A percentile compares a stretch with the other conserved stretches of the same genome.
Evolutionary conservation across 2,329 filamentous ascomycete species (phyloP).

Genomic region (Tolypocladium tundrense): DNA sequence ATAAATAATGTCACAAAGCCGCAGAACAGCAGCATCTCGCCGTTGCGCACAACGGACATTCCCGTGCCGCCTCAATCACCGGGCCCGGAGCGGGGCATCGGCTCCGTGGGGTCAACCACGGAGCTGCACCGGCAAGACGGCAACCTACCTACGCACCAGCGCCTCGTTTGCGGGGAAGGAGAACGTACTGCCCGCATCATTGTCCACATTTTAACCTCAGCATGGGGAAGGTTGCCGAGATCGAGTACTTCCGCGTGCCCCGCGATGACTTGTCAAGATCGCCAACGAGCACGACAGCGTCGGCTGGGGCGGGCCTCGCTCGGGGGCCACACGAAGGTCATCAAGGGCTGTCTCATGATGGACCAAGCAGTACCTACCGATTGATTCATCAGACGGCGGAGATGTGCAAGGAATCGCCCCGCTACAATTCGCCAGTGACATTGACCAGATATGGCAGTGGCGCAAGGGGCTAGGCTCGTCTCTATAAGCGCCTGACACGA

Average conservation of each 20-base stretch:
- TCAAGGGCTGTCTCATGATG: constrained; percentile 53
- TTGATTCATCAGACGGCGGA: neutral
- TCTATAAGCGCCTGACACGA: constrained; percentile 72
- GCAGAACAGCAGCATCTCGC: neutral
- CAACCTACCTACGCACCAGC: neutral
- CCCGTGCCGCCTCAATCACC: neutral
- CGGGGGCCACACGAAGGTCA: constrained; percentile 61
- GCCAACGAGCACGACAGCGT: constrained; percentile 52
- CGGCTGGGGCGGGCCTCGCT: constrained; percentile 43
- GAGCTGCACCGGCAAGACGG: neutral
- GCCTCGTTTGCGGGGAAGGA: neutral
- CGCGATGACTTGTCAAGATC: constrained; percentile 72
- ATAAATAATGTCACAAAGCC: too few species aligned
- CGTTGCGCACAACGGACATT: neutral
- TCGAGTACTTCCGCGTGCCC: constrained; percentile 70
- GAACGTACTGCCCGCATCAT: neutral
- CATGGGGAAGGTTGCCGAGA: constrained; percentile 25
- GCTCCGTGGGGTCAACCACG: neutral
- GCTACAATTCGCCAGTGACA: constrained; percentile 56
- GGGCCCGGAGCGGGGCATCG: neutral
- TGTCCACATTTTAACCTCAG: neutral
- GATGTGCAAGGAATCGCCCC: neutral
- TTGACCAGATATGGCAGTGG: constrained; percentile 78
- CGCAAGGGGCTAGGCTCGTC: constrained; percentile 62
- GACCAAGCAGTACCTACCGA: neutral